A percentile compares a stretch with the other conserved stretches of the same genome.
phyloP scores from a whole-genome alignment of 176 grass and related monocot genomes.

The Poa annua region DNA sequence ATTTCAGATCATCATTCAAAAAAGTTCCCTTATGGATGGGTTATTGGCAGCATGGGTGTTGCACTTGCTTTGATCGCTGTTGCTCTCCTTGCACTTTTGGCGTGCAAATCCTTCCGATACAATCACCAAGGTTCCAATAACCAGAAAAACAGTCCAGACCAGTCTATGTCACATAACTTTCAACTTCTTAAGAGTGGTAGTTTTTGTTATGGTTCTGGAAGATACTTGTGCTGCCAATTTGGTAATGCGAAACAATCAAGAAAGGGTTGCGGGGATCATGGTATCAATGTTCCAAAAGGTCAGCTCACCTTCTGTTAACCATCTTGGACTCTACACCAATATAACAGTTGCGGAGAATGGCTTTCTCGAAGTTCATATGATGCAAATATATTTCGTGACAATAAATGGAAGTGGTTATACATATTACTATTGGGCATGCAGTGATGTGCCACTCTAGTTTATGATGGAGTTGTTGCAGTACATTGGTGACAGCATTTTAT shows the following conservation, averaged over 20 bases:
- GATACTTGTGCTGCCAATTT: constrained; percentile 85
- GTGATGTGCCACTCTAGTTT: not conserved
- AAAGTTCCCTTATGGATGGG: constrained; percentile 93
- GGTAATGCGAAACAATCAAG: constrained; percentile 66
- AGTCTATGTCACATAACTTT: constrained; percentile 69
- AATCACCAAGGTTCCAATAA: constrained; percentile 54
- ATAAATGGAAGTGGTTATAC: constrained; percentile 2
- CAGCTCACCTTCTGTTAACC: constrained; percentile 39
- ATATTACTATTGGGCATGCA: not conserved
- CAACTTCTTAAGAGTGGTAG: constrained; percentile 85
- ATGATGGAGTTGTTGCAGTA: not conserved
- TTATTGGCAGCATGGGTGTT: constrained; percentile 90
- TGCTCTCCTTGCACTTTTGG: constrained; percentile 63
- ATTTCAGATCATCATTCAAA: constrained; percentile 52
- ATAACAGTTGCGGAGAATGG: not conserved
- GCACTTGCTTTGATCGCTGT: constrained; percentile 81
- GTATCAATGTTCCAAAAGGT: constrained; percentile 81
- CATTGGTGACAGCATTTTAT: constrained; percentile 4
- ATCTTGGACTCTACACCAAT: constrained; percentile 4
- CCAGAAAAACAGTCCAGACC: constrained; percentile 63
- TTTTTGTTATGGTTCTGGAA: constrained; percentile 92
- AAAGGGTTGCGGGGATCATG: constrained; percentile 59
- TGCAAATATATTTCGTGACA: not conserved
- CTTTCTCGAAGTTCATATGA: constrained; percentile 20
- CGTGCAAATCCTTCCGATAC: constrained; percentile 64